Conservation (phyloP, 2,329 filamentous ascomycete genomes). For the Chrysoporthe cubensis region DNA sequence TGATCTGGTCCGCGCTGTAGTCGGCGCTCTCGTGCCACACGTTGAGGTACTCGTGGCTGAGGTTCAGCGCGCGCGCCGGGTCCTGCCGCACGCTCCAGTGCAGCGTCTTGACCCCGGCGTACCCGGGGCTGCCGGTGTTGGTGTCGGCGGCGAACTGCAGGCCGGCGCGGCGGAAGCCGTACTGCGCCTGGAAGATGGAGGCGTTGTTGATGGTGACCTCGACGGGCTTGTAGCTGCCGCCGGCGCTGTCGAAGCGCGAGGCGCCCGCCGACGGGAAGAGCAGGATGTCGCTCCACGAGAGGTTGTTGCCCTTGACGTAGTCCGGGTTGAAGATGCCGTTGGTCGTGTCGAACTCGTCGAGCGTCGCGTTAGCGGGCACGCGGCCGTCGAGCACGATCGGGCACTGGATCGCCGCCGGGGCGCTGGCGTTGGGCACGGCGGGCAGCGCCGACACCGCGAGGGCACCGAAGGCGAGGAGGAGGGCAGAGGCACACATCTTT, state of each 20-base stretch:
- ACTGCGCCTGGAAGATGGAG: constrained; percentile 50
- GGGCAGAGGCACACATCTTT: constrained; percentile 5
- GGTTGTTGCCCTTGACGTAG: constrained; percentile 42
- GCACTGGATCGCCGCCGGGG: constrained; percentile 35
- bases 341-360: constrained; percentile 39
- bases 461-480: constrained; percentile 17
- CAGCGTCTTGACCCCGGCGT: constrained; percentile 40
- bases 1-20: constrained; percentile 44
- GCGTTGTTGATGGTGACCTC: constrained; percentile 50
- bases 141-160: constrained; percentile 47
- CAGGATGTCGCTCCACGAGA: constrained; percentile 44
- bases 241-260: constrained; percentile 44
- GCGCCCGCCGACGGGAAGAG: constrained; percentile 35
- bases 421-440: neutral
- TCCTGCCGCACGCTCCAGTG: constrained; percentile 43
- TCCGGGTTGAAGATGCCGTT: constrained; percentile 41
- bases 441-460: constrained; percentile 7
- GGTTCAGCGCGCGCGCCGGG: constrained; percentile 38
- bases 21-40: constrained; percentile 44
- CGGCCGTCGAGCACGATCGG: constrained; percentile 45
- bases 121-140: constrained; percentile 44
- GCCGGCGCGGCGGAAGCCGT: constrained; percentile 50
- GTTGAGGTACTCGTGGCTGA: constrained; percentile 43
- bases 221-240: constrained; percentile 38
- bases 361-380: constrained; percentile 34